phyloP scores from a whole-genome alignment of 2,329 filamentous ascomycete genomes.

The Trichoderma asperellum region DNA sequence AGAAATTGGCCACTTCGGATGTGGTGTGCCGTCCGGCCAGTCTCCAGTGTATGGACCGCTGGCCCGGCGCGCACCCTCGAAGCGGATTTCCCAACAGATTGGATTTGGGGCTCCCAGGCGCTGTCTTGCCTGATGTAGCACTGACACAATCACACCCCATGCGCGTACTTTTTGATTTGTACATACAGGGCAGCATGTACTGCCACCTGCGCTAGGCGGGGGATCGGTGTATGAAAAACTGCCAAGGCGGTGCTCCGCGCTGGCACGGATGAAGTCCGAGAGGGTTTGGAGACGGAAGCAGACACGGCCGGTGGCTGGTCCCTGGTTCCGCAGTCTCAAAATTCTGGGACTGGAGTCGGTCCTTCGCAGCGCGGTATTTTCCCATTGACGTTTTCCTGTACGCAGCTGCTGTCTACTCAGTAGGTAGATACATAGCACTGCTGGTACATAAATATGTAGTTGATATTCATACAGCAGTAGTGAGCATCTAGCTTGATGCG shows the following conservation, averaged over 20 bases:
- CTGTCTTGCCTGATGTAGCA: neutral
- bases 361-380: neutral
- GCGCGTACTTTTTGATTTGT: neutral
- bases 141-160: neutral
- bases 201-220: neutral
- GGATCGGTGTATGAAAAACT: neutral
- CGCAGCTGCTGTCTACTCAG: neutral
- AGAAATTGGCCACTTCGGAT: slow-evolving; percentile 27
- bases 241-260: neutral
- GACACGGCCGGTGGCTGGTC: neutral
- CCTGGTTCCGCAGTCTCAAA: neutral
- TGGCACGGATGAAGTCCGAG: neutral
- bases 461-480: too few species aligned
- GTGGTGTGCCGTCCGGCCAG: neutral
- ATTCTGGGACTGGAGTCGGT: neutral
- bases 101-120: neutral
- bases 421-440: neutral
- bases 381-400: neutral
- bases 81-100: slow-evolving; percentile 25
- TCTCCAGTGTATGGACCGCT: neutral
- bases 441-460: neutral
- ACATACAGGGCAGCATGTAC: neutral
- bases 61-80: slow-evolving; percentile 1
- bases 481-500: neutral
- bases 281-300: neutral